Conservation (phyloP, 2,329 filamentous ascomycete species). For the Aureobasidium musti region DNA sequence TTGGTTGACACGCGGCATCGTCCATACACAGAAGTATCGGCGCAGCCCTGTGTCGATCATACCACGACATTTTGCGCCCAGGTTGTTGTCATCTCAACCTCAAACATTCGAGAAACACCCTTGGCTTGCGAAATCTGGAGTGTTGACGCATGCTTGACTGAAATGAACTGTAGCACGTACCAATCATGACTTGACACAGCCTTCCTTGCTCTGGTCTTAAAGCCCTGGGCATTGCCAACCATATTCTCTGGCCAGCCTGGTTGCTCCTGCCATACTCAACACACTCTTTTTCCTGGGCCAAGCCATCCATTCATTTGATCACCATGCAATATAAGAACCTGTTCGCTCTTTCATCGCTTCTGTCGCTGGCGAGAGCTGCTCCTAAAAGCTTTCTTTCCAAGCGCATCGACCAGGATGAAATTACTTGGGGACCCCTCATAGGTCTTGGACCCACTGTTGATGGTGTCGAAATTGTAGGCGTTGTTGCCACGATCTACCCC, state of each 20-base stretch:
- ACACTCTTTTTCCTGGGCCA: background rate
- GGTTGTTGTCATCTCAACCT: conserved; percentile 11
- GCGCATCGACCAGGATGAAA: conserved; percentile 5
- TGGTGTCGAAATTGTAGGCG: conserved; percentile 34
- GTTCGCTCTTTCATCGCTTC: conserved; percentile 5
- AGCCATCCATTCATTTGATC: background rate
- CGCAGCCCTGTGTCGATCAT: conserved; percentile 15
- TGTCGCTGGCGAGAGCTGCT: conserved; percentile 23
- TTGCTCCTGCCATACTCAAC: background rate
- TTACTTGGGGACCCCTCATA: conserved; percentile 35
- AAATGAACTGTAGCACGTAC: background rate
- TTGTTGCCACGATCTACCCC: conserved; percentile 37
- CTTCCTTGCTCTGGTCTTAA: background rate
- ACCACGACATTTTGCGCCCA: background rate
- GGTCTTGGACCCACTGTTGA: conserved; percentile 34
- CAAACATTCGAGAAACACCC: conserved; percentile 23
- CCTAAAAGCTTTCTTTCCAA: conserved; percentile 5
- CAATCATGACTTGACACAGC: conserved; percentile 5
- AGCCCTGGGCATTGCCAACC: background rate
- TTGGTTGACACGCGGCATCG: conserved; percentile 5
- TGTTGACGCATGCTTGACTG: conserved; percentile 12
- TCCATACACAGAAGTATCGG: background rate
- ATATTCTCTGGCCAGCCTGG: conserved; percentile 3
- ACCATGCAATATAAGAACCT: conserved; percentile 19
- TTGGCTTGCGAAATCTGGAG: background rate